These are phyloP conservation scores for Aspergillus nanangensis DNA, from an alignment of 495 filamentous ascomycete genomes.

Conservation along the genomic window DNA sequence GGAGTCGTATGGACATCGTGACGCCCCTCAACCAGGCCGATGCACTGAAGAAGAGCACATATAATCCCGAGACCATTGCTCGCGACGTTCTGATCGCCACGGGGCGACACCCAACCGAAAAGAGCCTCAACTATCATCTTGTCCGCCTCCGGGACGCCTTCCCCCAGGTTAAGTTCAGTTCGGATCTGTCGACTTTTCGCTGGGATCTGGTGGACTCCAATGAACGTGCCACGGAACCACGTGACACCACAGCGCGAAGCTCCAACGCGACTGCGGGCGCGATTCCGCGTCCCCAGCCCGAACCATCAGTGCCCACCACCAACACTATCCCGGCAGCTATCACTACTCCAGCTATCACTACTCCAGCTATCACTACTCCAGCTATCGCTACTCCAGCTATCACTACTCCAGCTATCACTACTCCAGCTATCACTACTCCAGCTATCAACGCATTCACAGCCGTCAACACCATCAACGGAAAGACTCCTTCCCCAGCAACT, in stretches of 20 bases:
- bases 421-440: background rate
- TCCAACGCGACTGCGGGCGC: no score
- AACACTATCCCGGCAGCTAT: no score
- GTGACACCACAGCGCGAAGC: constrained; percentile 4
- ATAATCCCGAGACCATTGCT: constrained; percentile 61
- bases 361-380: background rate
- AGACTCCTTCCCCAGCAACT: no score
- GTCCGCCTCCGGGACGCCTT: constrained; percentile 39
- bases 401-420: background rate
- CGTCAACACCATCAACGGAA: no score
- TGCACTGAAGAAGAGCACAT: constrained; percentile 40
- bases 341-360: no score
- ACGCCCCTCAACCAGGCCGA: constrained; percentile 41
- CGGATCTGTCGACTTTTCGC: constrained; percentile 57
- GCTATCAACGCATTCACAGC: no score
- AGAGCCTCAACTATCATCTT: constrained; percentile 57
- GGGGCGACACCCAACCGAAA: constrained; percentile 55
- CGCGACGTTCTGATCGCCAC: constrained; percentile 59
- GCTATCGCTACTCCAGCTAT: background rate
- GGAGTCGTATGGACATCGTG: constrained; percentile 26
- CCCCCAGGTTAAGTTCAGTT: constrained; percentile 28
- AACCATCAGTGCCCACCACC: no score
- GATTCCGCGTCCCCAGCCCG: no score
- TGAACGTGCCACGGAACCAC: constrained; percentile 5
- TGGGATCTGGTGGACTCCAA: constrained; percentile 64